phyloP scores from a whole-genome alignment of 176 grass and related monocot genomes.

The Oryza glumipatula region DNA sequence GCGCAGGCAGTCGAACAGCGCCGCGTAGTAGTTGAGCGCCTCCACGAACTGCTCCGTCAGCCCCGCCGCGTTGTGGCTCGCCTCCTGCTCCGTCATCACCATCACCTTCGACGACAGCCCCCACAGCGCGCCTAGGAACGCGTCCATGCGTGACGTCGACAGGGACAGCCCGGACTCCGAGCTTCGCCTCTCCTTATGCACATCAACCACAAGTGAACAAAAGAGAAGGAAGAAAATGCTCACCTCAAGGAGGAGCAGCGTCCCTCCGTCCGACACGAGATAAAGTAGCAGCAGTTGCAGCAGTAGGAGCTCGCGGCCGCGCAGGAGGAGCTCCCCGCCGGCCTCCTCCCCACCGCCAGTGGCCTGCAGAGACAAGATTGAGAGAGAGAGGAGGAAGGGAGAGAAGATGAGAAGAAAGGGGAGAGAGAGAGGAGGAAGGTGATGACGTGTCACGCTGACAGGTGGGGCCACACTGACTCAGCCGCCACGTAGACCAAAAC shows the following conservation, averaged over 20 bases:
- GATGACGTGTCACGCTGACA: no score
- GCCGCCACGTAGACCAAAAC: no score
- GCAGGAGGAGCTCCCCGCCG: no score
- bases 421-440: no score
- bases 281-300: no score
- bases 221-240: conserved; percentile 33
- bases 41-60: conserved; percentile 83
- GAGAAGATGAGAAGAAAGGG: no score
- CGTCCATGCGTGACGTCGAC: conserved; percentile 52
- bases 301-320: no score
- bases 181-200: conserved; percentile 25
- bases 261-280: no score
- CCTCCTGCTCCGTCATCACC: conserved; percentile 87
- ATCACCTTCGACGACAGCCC: conserved; percentile 70
- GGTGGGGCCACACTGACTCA: no score
- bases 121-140: conserved; percentile 62
- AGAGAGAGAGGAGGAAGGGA: no score
- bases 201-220: not conserved
- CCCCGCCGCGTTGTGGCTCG: conserved; percentile 69
- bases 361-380: no score
- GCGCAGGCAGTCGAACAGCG: conserved; percentile 86
- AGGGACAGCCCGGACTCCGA: conserved; percentile 39
- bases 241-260: conserved; percentile 26
- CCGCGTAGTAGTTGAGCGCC: conserved; percentile 89
- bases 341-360: no score